Conservation (phyloP, 148 eudicot genomes). For the Nepenthes gracilis region DNA sequence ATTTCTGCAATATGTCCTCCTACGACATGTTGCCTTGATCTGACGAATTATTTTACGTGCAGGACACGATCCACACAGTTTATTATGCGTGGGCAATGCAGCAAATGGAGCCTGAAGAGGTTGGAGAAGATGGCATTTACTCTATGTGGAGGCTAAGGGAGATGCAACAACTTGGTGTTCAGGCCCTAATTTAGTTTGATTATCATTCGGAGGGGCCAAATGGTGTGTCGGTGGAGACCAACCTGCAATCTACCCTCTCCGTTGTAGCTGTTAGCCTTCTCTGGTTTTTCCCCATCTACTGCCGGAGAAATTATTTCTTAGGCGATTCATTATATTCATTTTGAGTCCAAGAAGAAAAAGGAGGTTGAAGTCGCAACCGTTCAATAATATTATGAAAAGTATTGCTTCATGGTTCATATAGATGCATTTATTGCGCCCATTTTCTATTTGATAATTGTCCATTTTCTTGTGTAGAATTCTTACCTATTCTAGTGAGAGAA, state of each 20-base stretch:
- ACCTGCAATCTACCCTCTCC: too few relatives aligned
- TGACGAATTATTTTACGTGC: conserved; percentile 3
- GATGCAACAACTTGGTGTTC: conserved; percentile 72
- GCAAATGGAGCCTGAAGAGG: conserved; percentile 46
- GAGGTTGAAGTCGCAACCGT: too few relatives aligned
- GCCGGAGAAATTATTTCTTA: conserved; percentile 7
- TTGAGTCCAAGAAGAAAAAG: neutral
- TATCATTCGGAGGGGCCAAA: neutral
- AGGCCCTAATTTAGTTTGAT: conserved; percentile 50
- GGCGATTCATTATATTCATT: neutral
- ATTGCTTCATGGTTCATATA: too few relatives aligned
- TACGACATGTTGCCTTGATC: neutral
- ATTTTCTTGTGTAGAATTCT: too few relatives aligned
- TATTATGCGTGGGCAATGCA: conserved; percentile 91
- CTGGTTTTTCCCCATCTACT: conserved; percentile 12
- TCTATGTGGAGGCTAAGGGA: conserved; percentile 88
- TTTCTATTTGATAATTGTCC: too few relatives aligned
- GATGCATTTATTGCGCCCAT: too few relatives aligned
- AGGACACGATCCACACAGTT: conserved; percentile 91
- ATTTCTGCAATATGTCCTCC: too few relatives aligned
- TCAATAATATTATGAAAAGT: too few relatives aligned
- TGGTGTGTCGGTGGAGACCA: neutral
- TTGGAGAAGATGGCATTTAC: conserved; percentile 50
- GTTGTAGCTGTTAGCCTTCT: conserved; percentile 9
- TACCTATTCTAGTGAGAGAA: too few relatives aligned